Evolutionary conservation across 768 basidiomycete species (phyloP), one percentile per base, ranked within the genome.

Genomic region (Lactarius akahatsu): DNA sequence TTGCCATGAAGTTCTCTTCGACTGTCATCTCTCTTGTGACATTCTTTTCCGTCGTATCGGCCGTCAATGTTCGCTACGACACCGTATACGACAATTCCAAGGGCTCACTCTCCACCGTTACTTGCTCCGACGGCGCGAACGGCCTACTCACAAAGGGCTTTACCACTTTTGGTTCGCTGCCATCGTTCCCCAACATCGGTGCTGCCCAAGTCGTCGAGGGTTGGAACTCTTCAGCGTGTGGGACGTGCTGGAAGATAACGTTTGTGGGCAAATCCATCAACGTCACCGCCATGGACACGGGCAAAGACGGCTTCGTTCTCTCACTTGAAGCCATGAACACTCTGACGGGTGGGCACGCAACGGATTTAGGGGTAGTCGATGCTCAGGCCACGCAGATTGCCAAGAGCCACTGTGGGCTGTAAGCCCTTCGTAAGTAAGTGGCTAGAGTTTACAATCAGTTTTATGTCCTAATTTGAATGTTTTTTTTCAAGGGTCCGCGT

Each of bases 341-440:
- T 20, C 71, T 79, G 61, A 78, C 78, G 62, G 75, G 76, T 58
- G 78, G 77, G 43, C 75, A 82, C 70, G 87, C 81, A 0, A 77
- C 73, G 52, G 71, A 78, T 40, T 71, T 84, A 28, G 87, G 87
- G 15, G 75, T 81, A 26, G 77, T 88, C 26, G 55, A 76, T 20
- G 84, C 84, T 16, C 76, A 73, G 10, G 75, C 82, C 5, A 74
- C 65, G 3, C 74, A 83, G 66, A 82, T 87, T 11, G 75, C 68
- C 45, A 65, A 79, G 5, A 82, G 85, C 0, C 68, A 72, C 60
- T 89, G 88, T 71, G 85, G 85, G 28, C 73, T 86, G 66, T 80
- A 71, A 75, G 63, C 56, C 34, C 30, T 18, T 18, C 34, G 9
- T 9, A 10, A 18, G 56, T 57, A 32, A 11, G 18, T 50, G 36